Evolutionary conservation across 2,329 filamentous ascomycete genomes (phyloP), one percentile per base, ranked within the genome.

Genomic region (Talaromyces sp.): DNA sequence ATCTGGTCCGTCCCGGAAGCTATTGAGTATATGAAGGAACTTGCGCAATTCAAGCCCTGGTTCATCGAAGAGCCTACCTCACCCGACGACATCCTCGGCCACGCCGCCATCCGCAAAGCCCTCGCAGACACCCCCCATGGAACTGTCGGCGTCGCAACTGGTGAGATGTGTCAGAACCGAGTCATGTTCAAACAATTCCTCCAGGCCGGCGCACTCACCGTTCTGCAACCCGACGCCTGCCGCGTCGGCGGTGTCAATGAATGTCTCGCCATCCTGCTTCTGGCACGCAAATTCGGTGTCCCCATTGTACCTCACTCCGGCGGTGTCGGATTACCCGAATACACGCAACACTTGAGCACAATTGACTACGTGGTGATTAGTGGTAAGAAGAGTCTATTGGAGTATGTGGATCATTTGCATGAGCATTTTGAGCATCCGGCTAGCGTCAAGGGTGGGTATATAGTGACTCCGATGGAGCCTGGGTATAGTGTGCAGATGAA

Each of bases 401-500:
- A 97, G 79, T 96, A 92, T 74, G 91, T 96, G 22, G 91, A 96
- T 71, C 90, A 96, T 75, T 76, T 96, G 68, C 92, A 96, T 74
- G 91, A 96, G 81, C 91, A 96, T 77, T 96, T 96, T 73, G 78
- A 90, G 69, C 83, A 96, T 73, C 91, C 91, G 1, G 83, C 85
- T 2, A 82, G 87, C 58, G 90, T 96, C 67, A 85, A 86, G 75
- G 86, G 91, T 64, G 92, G 91, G 3, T 94, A 91, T 75, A 95
- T 95, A 76, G 88, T 89, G 64, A 96, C 92, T 1, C 91, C 92
- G 0, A 86, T 78, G 62, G 86, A 91, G 70, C 81, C 91, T 0
- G 91, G 91, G 0, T 96, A 96, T 74, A 92, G 89, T 69, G 91
- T 96, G 2, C 90, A 96, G 83, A 96, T 96, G 91, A 93, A 89